Evolutionary conservation across 345 rosid species (phyloP), one percentile per base, ranked within the genome.

Genomic region (Rhizophora apiculata): DNA sequence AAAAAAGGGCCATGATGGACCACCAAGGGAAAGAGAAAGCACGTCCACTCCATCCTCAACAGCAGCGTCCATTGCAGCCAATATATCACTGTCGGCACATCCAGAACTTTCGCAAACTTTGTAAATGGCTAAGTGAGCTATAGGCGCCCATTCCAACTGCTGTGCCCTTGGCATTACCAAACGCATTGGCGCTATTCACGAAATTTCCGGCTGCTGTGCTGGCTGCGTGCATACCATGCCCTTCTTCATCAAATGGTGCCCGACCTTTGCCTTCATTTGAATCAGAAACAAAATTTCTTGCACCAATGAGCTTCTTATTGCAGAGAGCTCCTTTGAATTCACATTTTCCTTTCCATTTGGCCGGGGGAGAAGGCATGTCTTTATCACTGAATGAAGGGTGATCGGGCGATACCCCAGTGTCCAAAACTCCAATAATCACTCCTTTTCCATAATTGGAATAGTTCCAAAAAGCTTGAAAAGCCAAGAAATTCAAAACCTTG

Each of bases 121-220:
- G 71, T 87, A 87, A 43, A 89, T 31, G 39, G 89, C 90, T 34
- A 89, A 1, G 73, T 82, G 85, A 37, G 89, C 96, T 4, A 51
- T 64, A 0, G 90, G 85, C 7, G 90, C 89, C 89, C 57, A 87
- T 86, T 20, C 92, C 90, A 0, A 90, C 82, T 15, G 92, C 92
- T 57, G 85, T 86, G 26, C 92, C 90, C 77, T 86, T 77, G 3
- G 87, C 86, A 10, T 76, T 66, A 46, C 91, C 91, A 8, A 55
- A 55, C 59, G 8, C 59, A 22, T 55, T 55, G 29, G 15, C 59
- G 10, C 59, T 37, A n/a, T 65, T 79, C 11, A 84, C 89, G 30
- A 80, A 85, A 70, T 76, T 69, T 27, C 90, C 92, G 0, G 78
- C 89, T 2, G 89, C 89, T 6, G 76, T 54, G 56, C 83, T 68